phyloP scores from a whole-genome alignment of 495 filamentous ascomycete species.

The Neurospora africana region DNA sequence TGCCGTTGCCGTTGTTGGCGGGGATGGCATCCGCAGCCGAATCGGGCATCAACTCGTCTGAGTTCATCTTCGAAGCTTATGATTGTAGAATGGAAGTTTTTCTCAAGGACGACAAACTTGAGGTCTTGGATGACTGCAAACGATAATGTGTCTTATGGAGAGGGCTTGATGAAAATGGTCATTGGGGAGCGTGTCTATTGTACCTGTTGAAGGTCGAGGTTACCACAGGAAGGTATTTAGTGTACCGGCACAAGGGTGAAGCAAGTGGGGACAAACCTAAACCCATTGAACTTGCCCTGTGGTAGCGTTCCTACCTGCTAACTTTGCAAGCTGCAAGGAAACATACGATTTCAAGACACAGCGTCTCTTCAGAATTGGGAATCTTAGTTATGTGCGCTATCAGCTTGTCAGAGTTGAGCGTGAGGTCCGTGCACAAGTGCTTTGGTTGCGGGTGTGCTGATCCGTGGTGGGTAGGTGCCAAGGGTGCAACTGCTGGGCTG shows the following conservation, averaged over 20 bases:
- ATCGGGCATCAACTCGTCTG: constrained; percentile 20
- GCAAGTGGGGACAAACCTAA: not conserved
- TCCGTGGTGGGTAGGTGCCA: no score
- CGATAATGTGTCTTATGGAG: not conserved
- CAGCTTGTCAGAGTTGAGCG: not conserved
- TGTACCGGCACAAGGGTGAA: not conserved
- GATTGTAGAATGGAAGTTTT: not conserved
- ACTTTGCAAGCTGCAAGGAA: not conserved
- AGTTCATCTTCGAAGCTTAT: constrained; percentile 10
- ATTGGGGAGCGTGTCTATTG: not conserved
- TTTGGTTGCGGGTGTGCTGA: not conserved
- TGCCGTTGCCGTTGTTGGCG: not conserved
- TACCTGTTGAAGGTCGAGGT: not conserved
- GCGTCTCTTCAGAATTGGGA: not conserved
- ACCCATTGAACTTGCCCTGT: not conserved
- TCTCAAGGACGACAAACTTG: not conserved
- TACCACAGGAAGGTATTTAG: not conserved
- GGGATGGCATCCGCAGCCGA: not conserved
- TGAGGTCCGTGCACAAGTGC: not conserved
- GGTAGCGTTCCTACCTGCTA: not conserved
- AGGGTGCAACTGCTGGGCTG: no score
- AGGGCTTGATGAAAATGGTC: not conserved
- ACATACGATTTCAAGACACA: not conserved
- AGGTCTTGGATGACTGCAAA: not conserved
- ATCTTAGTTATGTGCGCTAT: not conserved